Conservation (phyloP, 139 green algal species). For the Chlorella sorokiniana region DNA sequence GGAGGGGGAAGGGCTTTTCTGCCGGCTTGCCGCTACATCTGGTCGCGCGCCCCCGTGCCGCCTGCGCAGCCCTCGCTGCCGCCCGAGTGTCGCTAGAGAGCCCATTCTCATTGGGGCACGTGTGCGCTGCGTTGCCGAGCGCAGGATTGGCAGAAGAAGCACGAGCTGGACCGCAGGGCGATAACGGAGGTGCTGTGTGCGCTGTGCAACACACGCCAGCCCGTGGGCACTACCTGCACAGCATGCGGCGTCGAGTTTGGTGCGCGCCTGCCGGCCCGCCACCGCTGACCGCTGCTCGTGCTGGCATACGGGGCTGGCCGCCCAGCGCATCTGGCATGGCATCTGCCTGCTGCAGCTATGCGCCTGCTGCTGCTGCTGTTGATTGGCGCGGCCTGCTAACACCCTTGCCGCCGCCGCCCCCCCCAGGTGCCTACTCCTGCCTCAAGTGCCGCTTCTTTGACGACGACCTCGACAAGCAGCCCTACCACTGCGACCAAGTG, state of each 20-base stretch:
- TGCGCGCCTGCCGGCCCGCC: neutral
- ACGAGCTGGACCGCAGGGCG: slow-evolving; percentile 79
- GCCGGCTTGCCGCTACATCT: too few relatives aligned
- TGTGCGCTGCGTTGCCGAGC: neutral
- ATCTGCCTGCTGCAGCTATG: too few relatives aligned
- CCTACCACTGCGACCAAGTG: slow-evolving; percentile 92
- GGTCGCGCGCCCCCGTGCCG: too few relatives aligned
- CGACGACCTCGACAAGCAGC: slow-evolving; percentile 82
- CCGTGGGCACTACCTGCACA: slow-evolving; percentile 61
- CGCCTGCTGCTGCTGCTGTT: too few relatives aligned
- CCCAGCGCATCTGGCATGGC: neutral
- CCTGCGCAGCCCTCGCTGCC: too few relatives aligned
- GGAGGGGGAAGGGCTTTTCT: too few relatives aligned
- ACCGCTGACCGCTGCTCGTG: neutral
- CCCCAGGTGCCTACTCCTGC: slow-evolving; percentile 64
- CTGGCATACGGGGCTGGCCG: neutral
- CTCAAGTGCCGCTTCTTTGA: slow-evolving; percentile 85
- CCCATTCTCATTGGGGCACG: too few relatives aligned
- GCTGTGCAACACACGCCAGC: slow-evolving; percentile 75
- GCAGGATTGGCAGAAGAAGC: slow-evolving; percentile 72
- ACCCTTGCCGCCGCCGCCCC: neutral
- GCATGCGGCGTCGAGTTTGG: slow-evolving; percentile 80
- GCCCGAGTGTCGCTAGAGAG: too few relatives aligned
- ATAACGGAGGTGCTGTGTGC: slow-evolving; percentile 83
- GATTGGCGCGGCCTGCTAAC: neutral